phyloP scores from a whole-genome alignment of 2,329 filamentous ascomycete genomes.

The Chaetomiaceae sp. region DNA sequence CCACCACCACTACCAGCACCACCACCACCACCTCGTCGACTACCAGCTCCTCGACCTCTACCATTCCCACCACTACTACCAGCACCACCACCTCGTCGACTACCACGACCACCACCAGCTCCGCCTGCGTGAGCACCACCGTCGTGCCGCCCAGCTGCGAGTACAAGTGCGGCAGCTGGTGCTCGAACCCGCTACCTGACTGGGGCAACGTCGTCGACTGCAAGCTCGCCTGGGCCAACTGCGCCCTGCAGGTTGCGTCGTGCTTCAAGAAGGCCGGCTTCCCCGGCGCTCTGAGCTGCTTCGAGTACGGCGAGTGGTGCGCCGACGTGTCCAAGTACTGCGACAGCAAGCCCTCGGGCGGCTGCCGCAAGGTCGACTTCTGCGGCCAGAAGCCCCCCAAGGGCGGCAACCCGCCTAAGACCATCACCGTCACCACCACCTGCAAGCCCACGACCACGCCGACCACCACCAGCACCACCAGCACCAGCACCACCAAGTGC shows the following conservation, averaged over 20 bases:
- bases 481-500: conserved; percentile 26
- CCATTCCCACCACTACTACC: conserved; percentile 31
- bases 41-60: conserved; percentile 14
- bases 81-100: conserved; percentile 18
- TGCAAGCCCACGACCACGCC: conserved; percentile 23
- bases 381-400: conserved; percentile 36
- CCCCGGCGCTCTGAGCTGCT: conserved; percentile 44
- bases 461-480: conserved; percentile 24
- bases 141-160: conserved; percentile 44
- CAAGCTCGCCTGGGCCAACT: conserved; percentile 37
- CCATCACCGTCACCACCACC: conserved; percentile 15
- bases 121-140: conserved; percentile 44
- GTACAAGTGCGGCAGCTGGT: conserved; percentile 51
- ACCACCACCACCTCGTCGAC: conserved; percentile 12
- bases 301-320: conserved; percentile 47
- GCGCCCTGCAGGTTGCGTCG: conserved; percentile 41
- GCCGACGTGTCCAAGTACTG: conserved; percentile 41
- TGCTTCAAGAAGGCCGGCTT: conserved; percentile 49
- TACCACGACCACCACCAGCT: conserved; percentile 31
- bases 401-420: conserved; percentile 26
- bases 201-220: conserved; percentile 41
- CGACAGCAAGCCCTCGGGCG: conserved; percentile 19
- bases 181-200: conserved; percentile 42
- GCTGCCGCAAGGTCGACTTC: conserved; percentile 38
- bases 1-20: no score